phyloP scores from a whole-genome alignment of 257 asterid species.

The Lycium barbarum region DNA sequence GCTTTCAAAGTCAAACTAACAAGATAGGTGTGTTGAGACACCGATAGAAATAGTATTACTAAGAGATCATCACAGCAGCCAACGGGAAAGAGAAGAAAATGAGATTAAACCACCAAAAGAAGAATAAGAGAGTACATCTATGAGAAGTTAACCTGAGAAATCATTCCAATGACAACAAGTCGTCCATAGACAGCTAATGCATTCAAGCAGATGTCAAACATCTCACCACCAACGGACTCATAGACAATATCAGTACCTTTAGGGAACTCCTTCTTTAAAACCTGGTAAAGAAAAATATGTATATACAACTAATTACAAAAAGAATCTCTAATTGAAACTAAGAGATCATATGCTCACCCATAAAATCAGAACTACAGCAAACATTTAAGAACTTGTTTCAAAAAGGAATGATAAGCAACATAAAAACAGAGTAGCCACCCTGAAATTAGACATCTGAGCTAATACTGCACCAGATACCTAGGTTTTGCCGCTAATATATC shows the following conservation, averaged over 20 bases:
- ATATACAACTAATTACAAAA: conserved; percentile 26
- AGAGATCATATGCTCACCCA: background rate
- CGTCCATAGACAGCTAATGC: conserved; percentile 85
- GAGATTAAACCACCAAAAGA: background rate
- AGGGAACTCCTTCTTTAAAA: conserved; percentile 84
- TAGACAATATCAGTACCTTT: conserved; percentile 85
- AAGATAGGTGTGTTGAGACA: conserved; percentile 5
- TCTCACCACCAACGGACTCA: conserved; percentile 96
- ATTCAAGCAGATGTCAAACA: conserved; percentile 86
- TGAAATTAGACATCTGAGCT: conserved; percentile 2
- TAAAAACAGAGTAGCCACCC: background rate
- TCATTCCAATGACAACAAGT: conserved; percentile 94
- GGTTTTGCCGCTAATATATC: background rate
- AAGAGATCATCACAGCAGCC: conserved; percentile 1
- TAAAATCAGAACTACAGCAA: conserved; percentile 26
- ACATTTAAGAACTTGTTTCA: background rate
- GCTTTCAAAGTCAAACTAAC: conserved; percentile 24
- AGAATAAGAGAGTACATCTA: conserved; percentile 14
- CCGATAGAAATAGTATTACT: background rate
- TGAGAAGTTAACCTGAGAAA: conserved; percentile 75
- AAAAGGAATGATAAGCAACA: background rate
- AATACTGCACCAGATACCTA: conserved; percentile 4
- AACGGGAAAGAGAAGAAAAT: conserved; percentile 5
- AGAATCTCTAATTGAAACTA: background rate
- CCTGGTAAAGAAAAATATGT: conserved; percentile 46